These are phyloP conservation scores for Endogone sp. DNA, from an alignment of 192 early-diverging fungal genomes.

Conservation along the genomic window DNA sequence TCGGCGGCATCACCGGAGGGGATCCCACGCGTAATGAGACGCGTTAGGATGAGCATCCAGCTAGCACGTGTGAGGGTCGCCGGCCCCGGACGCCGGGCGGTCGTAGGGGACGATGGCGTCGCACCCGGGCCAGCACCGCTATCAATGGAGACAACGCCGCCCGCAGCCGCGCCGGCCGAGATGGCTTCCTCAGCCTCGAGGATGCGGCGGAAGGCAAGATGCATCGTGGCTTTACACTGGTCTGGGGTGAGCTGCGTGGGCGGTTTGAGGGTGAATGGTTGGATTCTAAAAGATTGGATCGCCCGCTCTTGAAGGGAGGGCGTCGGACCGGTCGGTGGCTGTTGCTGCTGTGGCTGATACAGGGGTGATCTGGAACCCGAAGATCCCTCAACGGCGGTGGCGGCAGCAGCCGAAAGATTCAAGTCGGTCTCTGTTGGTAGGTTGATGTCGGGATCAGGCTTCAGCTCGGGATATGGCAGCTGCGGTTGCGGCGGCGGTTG, in stretches of 20 bases:
- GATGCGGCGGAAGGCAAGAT: not conserved
- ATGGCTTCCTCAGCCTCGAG: not conserved
- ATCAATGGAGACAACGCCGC: no score
- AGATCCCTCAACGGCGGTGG: not conserved
- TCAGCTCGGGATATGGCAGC: not conserved
- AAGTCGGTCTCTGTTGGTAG: not conserved
- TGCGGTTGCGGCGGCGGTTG: not conserved
- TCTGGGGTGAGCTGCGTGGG: conserved; percentile 11
- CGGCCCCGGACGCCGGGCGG: no score
- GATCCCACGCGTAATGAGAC: not conserved
- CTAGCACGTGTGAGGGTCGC: not conserved
- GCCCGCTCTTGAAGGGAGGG: conserved; percentile 21
- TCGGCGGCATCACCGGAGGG: not conserved
- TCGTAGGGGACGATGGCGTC: no score
- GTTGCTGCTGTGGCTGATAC: not conserved
- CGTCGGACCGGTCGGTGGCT: not conserved
- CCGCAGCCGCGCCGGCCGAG: not conserved
- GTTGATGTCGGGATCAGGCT: not conserved
- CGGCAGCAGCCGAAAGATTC: not conserved
- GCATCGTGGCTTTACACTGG: not conserved
- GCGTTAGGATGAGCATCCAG: not conserved
- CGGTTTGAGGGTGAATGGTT: conserved; percentile 28
- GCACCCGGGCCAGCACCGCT: no score
- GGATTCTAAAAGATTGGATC: conserved; percentile 31
- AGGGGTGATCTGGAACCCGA: not conserved